Evolutionary conservation across 345 rosid species (phyloP).

Genomic region (Murraya paniculata): DNA sequence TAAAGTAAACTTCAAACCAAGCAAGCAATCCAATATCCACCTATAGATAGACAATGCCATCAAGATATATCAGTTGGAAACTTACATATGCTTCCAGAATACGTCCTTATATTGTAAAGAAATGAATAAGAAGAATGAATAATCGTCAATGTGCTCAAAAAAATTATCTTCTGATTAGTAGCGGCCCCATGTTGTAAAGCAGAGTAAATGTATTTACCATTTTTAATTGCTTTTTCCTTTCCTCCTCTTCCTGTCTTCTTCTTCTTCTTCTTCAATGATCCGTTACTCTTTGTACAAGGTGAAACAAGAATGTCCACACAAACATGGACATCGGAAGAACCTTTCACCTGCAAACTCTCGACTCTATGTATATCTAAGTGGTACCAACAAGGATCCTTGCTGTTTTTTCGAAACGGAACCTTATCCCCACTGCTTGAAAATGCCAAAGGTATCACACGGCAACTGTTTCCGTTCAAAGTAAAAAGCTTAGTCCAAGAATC

Average conservation of each 20-base stretch:
- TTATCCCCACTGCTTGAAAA: background rate
- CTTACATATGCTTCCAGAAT: too few species aligned
- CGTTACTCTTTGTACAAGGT: background rate
- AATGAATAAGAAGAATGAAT: background rate
- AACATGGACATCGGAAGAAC: background rate
- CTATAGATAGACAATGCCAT: background rate
- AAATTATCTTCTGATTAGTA: background rate
- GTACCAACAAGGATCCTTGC: background rate
- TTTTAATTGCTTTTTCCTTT: background rate
- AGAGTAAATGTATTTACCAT: background rate
- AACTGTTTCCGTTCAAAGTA: background rate
- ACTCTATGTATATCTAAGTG: background rate
- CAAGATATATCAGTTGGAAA: background rate
- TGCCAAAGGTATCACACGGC: background rate
- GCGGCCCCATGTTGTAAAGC: background rate
- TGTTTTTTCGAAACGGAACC: background rate
- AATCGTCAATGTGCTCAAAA: background rate
- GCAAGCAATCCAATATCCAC: background rate
- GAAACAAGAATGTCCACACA: background rate
- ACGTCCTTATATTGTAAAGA: background rate
- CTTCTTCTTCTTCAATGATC: background rate
- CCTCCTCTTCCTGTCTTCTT: too few species aligned
- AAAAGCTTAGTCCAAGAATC: background rate
- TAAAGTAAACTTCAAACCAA: too few species aligned
- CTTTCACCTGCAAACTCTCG: background rate